These are phyloP conservation scores for Pseudocercospora cruenta DNA, from an alignment of 2,329 filamentous ascomycete genomes.

Conservation along the genomic window DNA sequence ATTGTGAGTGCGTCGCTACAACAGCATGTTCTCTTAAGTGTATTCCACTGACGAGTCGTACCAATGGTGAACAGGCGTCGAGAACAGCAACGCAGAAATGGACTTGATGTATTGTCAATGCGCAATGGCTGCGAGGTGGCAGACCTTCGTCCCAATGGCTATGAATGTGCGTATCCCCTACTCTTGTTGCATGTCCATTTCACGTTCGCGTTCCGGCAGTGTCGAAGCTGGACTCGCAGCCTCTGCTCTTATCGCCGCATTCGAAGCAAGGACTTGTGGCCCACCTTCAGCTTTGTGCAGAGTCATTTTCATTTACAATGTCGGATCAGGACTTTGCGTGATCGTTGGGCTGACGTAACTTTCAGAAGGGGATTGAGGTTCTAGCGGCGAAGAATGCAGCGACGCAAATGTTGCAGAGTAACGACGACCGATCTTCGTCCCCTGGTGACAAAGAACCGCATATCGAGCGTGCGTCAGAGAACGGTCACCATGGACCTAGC, in stretches of 20 bases:
- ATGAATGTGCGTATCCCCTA: conserved; percentile 24
- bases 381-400: conserved; percentile 20
- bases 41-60: background rate
- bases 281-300: background rate
- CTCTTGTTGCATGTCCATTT: background rate
- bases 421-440: background rate
- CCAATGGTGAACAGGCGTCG: conserved; percentile 14
- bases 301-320: background rate
- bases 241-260: background rate
- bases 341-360: background rate
- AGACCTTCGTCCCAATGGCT: conserved; percentile 37
- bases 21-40: background rate
- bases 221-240: background rate
- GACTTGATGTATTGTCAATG: conserved; percentile 35
- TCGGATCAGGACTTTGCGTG: background rate
- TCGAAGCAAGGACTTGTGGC: background rate
- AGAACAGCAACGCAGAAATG: conserved; percentile 37
- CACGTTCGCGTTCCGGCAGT: background rate
- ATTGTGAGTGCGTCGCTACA: background rate
- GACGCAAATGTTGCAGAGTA: background rate
- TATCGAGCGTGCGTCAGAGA: background rate
- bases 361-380: conserved; percentile 10
- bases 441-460: background rate
- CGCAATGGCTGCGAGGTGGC: conserved; percentile 33
- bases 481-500: conserved; percentile 2